phyloP scores from a whole-genome alignment of 371 early-diverging fungal species.

The Syncephalastrum sp. region DNA sequence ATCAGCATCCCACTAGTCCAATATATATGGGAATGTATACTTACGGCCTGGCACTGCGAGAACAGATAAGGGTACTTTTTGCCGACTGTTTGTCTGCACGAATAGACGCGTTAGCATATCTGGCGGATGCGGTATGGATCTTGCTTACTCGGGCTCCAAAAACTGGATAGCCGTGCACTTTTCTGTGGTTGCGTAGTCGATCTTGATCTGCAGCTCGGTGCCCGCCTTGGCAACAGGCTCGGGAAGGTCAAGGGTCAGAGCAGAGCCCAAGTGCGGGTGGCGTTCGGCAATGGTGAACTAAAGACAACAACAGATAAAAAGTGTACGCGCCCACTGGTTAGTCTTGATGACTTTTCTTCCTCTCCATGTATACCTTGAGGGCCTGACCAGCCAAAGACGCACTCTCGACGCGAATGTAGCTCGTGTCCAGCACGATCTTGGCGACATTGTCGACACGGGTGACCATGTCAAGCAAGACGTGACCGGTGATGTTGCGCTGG shows the following conservation, averaged over 20 bases:
- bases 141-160: constrained; percentile 74
- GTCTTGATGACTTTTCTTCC: background rate
- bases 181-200: constrained; percentile 81
- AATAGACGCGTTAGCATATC: background rate
- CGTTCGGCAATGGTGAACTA: constrained; percentile 59
- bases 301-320: background rate
- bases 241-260: constrained; percentile 66
- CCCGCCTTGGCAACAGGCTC: constrained; percentile 34
- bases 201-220: constrained; percentile 50
- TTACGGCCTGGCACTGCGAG: constrained; percentile 90
- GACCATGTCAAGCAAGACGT: constrained; percentile 59
- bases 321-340: background rate
- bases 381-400: constrained; percentile 44
- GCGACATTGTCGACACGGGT: constrained; percentile 49
- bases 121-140: background rate
- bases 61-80: constrained; percentile 93
- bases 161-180: constrained; percentile 89
- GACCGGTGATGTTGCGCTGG: constrained; percentile 65
- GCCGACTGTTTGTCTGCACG: constrained; percentile 84
- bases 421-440: constrained; percentile 80
- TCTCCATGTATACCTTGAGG: constrained; percentile 41
- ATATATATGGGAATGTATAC: background rate
- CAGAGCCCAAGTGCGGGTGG: constrained; percentile 74
- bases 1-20: background rate
- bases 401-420: constrained; percentile 56